Conservation (phyloP, 2,329 filamentous ascomycete genomes). For the Aspergillus sergii region DNA sequence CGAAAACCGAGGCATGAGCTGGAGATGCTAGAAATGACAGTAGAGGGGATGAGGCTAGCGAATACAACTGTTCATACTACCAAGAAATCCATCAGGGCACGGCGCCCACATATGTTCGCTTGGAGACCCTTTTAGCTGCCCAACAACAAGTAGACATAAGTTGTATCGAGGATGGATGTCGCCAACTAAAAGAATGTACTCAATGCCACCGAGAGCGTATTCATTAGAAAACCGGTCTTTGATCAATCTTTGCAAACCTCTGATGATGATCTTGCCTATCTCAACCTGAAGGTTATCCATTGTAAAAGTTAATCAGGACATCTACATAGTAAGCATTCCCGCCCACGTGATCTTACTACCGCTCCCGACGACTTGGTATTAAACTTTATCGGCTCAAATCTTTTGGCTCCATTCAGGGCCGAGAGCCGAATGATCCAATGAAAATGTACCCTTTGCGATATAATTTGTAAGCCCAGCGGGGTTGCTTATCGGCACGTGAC, state of each 20-base stretch:
- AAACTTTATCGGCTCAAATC: not conserved
- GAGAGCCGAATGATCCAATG: not conserved
- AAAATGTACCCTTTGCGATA: not conserved
- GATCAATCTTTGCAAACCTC: too few species aligned
- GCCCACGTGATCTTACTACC: not conserved
- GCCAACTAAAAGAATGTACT: too few species aligned
- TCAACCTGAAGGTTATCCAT: too few species aligned
- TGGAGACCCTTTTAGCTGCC: too few species aligned
- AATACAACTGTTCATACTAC: not conserved
- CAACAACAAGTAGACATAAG: too few species aligned
- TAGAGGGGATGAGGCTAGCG: not conserved
- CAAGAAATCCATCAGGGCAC: not conserved
- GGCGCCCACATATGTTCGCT: not conserved
- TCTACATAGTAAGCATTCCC: not conserved
- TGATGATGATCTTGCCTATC: too few species aligned
- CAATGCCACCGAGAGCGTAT: too few species aligned
- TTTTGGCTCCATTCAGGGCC: not conserved
- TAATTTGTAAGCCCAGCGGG: slow-evolving; percentile 10
- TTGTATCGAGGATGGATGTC: too few species aligned
- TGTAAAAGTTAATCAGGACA: too few species aligned
- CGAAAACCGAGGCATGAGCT: slow-evolving; percentile 26
- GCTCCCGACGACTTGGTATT: not conserved
- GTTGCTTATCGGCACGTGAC: slow-evolving; percentile 26
- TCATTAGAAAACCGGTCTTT: too few species aligned
- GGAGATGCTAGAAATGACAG: not conserved